Base-by-base conservation (phyloP, 108 stramenopile species). In the Nitzschia inconspicua region DNA sequence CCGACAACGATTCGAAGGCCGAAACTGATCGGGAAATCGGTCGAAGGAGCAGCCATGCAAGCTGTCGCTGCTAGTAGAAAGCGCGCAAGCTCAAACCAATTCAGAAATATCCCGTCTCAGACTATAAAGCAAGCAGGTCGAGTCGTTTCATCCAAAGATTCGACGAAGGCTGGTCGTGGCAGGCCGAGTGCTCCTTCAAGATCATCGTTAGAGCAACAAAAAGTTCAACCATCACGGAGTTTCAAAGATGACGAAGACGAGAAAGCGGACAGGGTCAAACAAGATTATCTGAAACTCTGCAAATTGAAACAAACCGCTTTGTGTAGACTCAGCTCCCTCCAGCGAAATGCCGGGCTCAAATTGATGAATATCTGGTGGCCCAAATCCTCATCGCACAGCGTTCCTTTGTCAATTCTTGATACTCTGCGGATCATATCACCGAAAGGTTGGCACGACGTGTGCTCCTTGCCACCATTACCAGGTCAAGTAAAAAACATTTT, bases 31-130 rank as follows among this genome's bases (percentile, higher is more conserved):
- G 89, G 89, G 20, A 85, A 83, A 52, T 83, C 82, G 8, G 79
- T 91, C 13, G 83, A 86, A 46, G 89, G 89, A 5, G 74, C 89
- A 40, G 85, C 89, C 44, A 64, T 81, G 68, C 84, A 91, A 60
- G 89, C 89, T 39, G 77, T 91, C 14, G 72, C 80, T 37, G 74
- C 74, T 19, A 72, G 73, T 40, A 59, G 80, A 41, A 69, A 63
- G 23, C 65, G 80, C 32, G 80, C 80, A 19, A 81, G 75, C 47
- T 62, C 69, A 2, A 70, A 77, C 27, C 65, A 68, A 30, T 76
- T 76, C 41, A 69, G 62, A 23, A 63, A 59, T 49, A 31, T 47
- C 14, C 29, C 57, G 7, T 19, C 39, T 25, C 31, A 39, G 1
- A 6, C 50, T 24, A 36, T 49, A n/a, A 41, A 47, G 36, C 1